These are phyloP conservation scores for Barnettozyma hawaiiensis DNA, from an alignment of 1,139 yeast genomes.

Conservation along the genomic window DNA sequence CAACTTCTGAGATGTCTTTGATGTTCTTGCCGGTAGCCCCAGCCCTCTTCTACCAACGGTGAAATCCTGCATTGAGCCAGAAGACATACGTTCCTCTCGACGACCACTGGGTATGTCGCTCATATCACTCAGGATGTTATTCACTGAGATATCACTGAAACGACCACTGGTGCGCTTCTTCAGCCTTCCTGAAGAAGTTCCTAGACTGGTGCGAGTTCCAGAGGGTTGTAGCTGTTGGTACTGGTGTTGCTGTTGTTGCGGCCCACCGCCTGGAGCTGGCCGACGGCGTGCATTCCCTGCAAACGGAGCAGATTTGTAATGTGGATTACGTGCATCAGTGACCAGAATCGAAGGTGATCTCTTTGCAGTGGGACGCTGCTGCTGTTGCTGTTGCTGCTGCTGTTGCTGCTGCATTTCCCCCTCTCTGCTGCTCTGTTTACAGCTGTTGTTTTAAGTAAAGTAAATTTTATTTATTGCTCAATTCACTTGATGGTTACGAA, in stretches of 20 bases:
- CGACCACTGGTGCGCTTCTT: slow-evolving; percentile 27
- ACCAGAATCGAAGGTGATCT: slow-evolving; percentile 91
- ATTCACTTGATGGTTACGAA: not conserved
- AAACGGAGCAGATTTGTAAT: slow-evolving; percentile 79
- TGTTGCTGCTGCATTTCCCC: too few relatives aligned
- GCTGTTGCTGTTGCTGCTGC: not conserved
- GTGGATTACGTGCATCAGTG: slow-evolving; percentile 72
- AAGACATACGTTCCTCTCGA: slow-evolving; percentile 33
- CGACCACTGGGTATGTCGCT: slow-evolving; percentile 76
- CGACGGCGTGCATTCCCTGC: slow-evolving; percentile 37
- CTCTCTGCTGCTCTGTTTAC: too few relatives aligned
- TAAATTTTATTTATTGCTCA: too few relatives aligned
- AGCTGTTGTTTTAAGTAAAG: too few relatives aligned
- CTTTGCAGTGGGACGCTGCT: slow-evolving; percentile 61
- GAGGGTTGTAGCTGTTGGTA: not conserved
- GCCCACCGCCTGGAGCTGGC: not conserved
- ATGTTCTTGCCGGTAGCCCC: slow-evolving; percentile 77
- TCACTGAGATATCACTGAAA: slow-evolving; percentile 68
- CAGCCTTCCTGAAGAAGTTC: slow-evolving; percentile 2
- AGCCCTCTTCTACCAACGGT: slow-evolving; percentile 34
- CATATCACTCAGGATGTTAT: slow-evolving; percentile 62
- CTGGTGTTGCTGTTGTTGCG: slow-evolving; percentile 20
- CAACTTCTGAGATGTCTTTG: slow-evolving; percentile 78
- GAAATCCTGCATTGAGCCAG: slow-evolving; percentile 26
- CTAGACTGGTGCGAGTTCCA: not conserved